Evolutionary conservation across 768 basidiomycete genomes (phyloP).

Genomic region (Cytidiella melzeri): DNA sequence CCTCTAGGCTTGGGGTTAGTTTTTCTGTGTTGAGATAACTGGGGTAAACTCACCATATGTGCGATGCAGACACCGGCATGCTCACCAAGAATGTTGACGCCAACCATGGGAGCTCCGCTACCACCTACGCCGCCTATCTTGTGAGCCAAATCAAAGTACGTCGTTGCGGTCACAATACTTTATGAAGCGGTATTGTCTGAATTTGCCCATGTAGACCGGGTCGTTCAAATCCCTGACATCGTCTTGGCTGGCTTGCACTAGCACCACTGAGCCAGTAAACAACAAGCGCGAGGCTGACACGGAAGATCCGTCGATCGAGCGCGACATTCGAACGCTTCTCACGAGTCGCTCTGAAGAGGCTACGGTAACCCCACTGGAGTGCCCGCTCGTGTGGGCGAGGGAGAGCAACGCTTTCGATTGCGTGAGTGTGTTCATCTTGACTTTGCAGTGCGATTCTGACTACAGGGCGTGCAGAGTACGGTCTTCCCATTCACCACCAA

Average conservation of each 20-base stretch:
- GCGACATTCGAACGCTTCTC: constrained; percentile 3
- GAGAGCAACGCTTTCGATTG: constrained; percentile 26
- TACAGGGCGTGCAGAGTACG: neutral
- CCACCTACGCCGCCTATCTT: constrained; percentile 18
- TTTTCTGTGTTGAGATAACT: neutral
- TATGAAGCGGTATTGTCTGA: neutral
- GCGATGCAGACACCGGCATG: constrained; percentile 21
- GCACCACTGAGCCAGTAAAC: constrained; percentile 18
- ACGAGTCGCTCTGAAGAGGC: neutral
- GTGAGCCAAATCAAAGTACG: constrained; percentile 32
- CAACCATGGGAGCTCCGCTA: constrained; percentile 17
- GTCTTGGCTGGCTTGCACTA: constrained; percentile 25
- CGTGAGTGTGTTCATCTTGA: constrained; percentile 15
- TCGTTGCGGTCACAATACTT: neutral
- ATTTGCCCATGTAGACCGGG: constrained; percentile 17
- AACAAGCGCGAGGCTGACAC: neutral
- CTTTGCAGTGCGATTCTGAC: neutral
- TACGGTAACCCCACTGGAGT: constrained; percentile 21
- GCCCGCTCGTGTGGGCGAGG: constrained; percentile 25
- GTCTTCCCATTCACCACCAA: constrained; percentile 21
- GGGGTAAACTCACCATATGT: neutral
- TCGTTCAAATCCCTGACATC: constrained; percentile 18
- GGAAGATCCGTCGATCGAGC: constrained; percentile 3
- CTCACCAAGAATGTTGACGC: constrained; percentile 21
- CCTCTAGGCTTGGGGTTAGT: constrained; percentile 10